A percentile compares a stretch with the other conserved stretches of the same genome.
phyloP scores from a whole-genome alignment of 164 flowering plant genomes.

The Sedum album region DNA sequence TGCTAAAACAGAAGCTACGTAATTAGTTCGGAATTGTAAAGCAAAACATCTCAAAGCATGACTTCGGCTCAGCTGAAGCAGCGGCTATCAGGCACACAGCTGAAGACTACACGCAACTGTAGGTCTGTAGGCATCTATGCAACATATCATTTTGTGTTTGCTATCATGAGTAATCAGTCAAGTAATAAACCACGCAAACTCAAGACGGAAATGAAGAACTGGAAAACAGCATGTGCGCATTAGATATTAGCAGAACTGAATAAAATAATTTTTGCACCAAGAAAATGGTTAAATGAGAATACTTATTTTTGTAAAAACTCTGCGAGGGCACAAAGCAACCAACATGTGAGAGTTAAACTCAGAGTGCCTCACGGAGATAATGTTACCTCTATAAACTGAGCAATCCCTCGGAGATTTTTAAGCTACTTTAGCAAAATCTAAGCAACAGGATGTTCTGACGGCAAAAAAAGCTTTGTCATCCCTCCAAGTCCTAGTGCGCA shows the following conservation, averaged over 20 bases:
- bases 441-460: neutral
- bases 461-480: neutral
- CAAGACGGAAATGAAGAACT: neutral
- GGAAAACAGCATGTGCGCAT: neutral
- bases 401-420: neutral
- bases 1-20: no score
- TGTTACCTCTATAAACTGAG: neutral
- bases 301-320: neutral
- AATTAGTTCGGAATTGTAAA: no score
- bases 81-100: no score
- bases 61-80: no score
- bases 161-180: neutral
- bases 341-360: neutral
- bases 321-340: no score
- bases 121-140: no score
- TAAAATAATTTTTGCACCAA: neutral
- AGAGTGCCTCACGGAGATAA: neutral
- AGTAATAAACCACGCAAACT: neutral
- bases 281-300: neutral
- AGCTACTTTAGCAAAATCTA: neutral
- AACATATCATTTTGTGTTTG: neutral
- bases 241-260: neutral
- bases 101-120: no score
- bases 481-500: neutral
- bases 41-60: no score